These are phyloP conservation scores for Cucurbita moschata DNA, from an alignment of 306 rosid genomes.

Conservation along the genomic window DNA sequence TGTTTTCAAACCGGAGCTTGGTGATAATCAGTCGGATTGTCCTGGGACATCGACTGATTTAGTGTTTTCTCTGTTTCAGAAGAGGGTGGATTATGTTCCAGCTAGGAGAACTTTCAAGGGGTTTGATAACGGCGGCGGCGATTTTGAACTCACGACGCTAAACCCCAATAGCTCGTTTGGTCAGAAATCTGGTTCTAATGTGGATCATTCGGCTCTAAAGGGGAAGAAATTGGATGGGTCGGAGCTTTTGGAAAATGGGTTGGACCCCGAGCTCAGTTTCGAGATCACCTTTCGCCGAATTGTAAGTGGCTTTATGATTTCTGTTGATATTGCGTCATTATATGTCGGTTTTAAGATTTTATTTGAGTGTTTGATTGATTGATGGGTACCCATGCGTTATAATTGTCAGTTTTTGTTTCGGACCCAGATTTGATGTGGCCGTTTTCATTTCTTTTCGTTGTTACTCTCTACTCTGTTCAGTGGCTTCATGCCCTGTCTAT, in stretches of 20 bases:
- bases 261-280: slow-evolving; percentile 87
- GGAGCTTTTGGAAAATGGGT: slow-evolving; percentile 46
- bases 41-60: slow-evolving; percentile 7
- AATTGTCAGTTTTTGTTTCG: not conserved
- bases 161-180: slow-evolving; percentile 43
- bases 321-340: not conserved
- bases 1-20: slow-evolving; percentile 8
- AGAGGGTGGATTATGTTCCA: slow-evolving; percentile 41
- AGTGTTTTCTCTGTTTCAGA: slow-evolving; percentile 8
- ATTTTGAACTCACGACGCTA: slow-evolving; percentile 62
- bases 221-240: slow-evolving; percentile 41
- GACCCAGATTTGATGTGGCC: not conserved
- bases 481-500: not conserved
- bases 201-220: slow-evolving; percentile 3
- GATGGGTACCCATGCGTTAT: not conserved
- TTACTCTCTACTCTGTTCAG: not conserved
- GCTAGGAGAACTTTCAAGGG: slow-evolving; percentile 43
- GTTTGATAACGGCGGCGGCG: slow-evolving; percentile 31
- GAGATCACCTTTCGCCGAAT: slow-evolving; percentile 66
- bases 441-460: not conserved
- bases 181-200: slow-evolving; percentile 1
- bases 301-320: slow-evolving; percentile 32
- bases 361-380: not conserved
- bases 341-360: not conserved
- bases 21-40: slow-evolving; percentile 8